Percentiles rank a stretch among this genome's conserved stretches.
Evolutionary conservation across 495 filamentous ascomycete genomes (phyloP).

Genomic region (Aspergillus haitiensis): DNA sequence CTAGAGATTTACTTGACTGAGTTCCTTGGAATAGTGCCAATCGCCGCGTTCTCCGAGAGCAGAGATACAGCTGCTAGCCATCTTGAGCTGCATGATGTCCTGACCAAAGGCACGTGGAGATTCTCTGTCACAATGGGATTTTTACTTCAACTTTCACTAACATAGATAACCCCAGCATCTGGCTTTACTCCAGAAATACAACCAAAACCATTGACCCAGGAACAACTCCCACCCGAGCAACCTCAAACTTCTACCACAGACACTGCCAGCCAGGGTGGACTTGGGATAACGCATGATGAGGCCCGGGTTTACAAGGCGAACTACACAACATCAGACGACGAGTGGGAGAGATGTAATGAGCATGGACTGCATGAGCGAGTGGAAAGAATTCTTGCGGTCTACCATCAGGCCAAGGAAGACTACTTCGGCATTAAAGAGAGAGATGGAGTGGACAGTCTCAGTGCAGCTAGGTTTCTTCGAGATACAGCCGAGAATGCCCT

Average conservation of each 20-base stretch:
- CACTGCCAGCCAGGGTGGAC: neutral
- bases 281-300: neutral
- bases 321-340: neutral
- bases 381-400: slow-evolving; percentile 36
- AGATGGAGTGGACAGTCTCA: slow-evolving; percentile 26
- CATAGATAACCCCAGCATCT: neutral
- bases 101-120: slow-evolving; percentile 23
- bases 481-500: slow-evolving; percentile 51
- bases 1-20: slow-evolving; percentile 44
- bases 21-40: slow-evolving; percentile 36
- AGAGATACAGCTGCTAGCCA: slow-evolving; percentile 21
- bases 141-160: neutral
- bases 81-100: slow-evolving; percentile 20
- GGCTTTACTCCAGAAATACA: neutral
- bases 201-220: neutral
- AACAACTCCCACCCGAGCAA: neutral
- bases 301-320: neutral
- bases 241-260: neutral
- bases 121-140: neutral
- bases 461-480: slow-evolving; percentile 47
- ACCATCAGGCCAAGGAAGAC: slow-evolving; percentile 40
- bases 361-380: slow-evolving; percentile 21
- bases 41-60: slow-evolving; percentile 13
- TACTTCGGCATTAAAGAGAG: slow-evolving; percentile 30
- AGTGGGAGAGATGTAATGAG: neutral